Evolutionary conservation across 208 protist genomes (phyloP).

Genomic region (Trypanosoma brucei): DNA sequence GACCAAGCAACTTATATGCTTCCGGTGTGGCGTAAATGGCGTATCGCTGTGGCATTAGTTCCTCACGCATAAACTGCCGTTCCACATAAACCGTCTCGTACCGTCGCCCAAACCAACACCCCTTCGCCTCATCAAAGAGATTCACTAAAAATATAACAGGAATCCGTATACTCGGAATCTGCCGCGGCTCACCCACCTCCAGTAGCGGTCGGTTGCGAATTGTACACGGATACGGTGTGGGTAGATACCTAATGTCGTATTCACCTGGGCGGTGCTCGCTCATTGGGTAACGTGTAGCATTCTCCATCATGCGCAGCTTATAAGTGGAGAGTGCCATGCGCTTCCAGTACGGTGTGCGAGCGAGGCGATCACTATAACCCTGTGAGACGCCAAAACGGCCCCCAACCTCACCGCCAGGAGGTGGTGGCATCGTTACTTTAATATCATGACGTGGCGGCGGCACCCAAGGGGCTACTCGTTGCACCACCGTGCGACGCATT

Average conservation of each 20-base stretch:
- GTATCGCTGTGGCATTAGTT: slow-evolving; percentile 81
- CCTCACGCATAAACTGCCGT: slow-evolving; percentile 56
- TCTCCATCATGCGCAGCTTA: slow-evolving; percentile 75
- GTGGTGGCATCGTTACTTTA: slow-evolving; percentile 83
- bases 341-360: slow-evolving; percentile 82
- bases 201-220: slow-evolving; percentile 68
- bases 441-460: slow-evolving; percentile 74
- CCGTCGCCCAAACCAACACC: slow-evolving; percentile 71
- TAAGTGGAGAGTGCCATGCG: slow-evolving; percentile 86
- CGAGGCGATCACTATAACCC: slow-evolving; percentile 84
- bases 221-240: slow-evolving; percentile 69
- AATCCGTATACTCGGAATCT: slow-evolving; percentile 66
- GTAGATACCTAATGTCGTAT: slow-evolving; percentile 85
- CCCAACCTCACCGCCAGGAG: slow-evolving; percentile 79
- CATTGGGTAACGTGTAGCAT: slow-evolving; percentile 83
- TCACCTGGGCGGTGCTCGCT: slow-evolving; percentile 60
- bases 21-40: slow-evolving; percentile 87
- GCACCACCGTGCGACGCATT: slow-evolving; percentile 20
- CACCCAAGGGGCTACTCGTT: slow-evolving; percentile 72
- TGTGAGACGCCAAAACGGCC: slow-evolving; percentile 74
- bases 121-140: slow-evolving; percentile 62
- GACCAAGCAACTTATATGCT: slow-evolving; percentile 73
- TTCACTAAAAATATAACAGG: slow-evolving; percentile 86
- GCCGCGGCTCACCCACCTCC: slow-evolving; percentile 78
- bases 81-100: slow-evolving; percentile 85